Evolutionary conservation across 768 basidiomycete genomes (phyloP), one percentile per base, ranked within the genome.

Genomic region (Cantharellus anzutake): DNA sequence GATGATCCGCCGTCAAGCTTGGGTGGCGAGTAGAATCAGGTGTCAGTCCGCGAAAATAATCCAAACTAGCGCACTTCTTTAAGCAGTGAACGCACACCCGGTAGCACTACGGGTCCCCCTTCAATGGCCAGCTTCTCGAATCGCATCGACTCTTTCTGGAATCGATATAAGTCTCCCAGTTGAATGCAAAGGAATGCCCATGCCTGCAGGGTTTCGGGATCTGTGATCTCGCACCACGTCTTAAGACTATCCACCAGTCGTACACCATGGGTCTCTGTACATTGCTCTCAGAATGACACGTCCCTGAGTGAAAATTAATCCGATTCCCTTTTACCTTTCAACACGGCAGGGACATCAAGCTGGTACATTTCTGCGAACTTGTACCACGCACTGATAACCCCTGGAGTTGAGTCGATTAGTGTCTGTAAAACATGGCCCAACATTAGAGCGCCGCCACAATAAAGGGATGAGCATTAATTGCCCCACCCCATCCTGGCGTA

Each of bases 341-440:
- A 52, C 0, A 71, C 68, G 59, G 69, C 65, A n/a, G 59, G 61
- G n/a, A 71, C 58, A 57, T 63, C 56, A 2, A 63, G 41, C 34
- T 57, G 62, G 56, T 87, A 87, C 60, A 84, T 76, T 48, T 70
- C 72, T 44, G 76, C 74, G 67, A 87, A 91, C 51, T 72, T 78
- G 56, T 78, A 72, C 89, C 89, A 92, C 4, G 86, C 83, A 61
- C 76, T 76, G 57, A 80, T 63, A n/a, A 90, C 83, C 3, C 87
- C 89, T 1, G 85, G 85, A 3, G 87, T 90, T 2, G 86, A 88
- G 70, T 90, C 86, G 66, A 84, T 78, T 61, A 84, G 75, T 3
- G 83, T 86, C 62, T 63, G 52, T 14, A 55, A 7, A 11, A 29
- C 44, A 29, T 11, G 44, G 44, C 11, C 29, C 44, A 48, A 1